Conservation (phyloP, 176 grass and related monocot genomes). For the Triticum dicoccoides region DNA sequence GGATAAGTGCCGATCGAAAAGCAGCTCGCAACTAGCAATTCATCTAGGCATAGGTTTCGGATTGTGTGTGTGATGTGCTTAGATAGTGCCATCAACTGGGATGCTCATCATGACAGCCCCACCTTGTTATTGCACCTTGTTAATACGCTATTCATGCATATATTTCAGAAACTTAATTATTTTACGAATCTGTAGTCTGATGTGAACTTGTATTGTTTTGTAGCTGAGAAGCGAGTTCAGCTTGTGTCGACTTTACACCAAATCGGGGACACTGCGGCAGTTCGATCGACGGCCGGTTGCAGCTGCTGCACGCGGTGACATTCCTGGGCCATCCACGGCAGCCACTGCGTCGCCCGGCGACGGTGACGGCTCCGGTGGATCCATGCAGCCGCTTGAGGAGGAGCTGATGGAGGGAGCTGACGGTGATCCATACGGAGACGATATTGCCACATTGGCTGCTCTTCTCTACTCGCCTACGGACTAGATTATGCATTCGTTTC, state of each 20-base stretch:
- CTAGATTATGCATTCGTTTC: background rate
- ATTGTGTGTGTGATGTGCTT: conserved; percentile 4
- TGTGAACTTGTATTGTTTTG: conserved; percentile 22
- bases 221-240: conserved; percentile 84
- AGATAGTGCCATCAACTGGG: background rate
- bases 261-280: conserved; percentile 50
- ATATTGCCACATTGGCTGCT: conserved; percentile 19
- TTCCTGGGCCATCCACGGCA: background rate
- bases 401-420: background rate
- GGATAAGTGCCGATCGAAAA: conserved; percentile 15
- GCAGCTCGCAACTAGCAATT: background rate
- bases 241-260: conserved; percentile 82
- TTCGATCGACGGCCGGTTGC: conserved; percentile 73
- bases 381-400: background rate
- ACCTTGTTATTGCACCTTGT: background rate
- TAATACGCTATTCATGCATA: background rate
- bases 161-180: background rate
- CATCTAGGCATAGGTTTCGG: background rate
- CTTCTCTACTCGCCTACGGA: conserved; percentile 37
- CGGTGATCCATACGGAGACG: conserved; percentile 15
- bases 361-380: conserved; percentile 6
- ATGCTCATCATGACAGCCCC: background rate
- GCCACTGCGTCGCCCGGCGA: conserved; percentile 34
- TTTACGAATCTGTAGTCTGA: background rate
- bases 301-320: background rate